Base-by-base conservation (phyloP, 192 early-diverging fungal genomes). In the Entophlyctis luteolus region DNA sequence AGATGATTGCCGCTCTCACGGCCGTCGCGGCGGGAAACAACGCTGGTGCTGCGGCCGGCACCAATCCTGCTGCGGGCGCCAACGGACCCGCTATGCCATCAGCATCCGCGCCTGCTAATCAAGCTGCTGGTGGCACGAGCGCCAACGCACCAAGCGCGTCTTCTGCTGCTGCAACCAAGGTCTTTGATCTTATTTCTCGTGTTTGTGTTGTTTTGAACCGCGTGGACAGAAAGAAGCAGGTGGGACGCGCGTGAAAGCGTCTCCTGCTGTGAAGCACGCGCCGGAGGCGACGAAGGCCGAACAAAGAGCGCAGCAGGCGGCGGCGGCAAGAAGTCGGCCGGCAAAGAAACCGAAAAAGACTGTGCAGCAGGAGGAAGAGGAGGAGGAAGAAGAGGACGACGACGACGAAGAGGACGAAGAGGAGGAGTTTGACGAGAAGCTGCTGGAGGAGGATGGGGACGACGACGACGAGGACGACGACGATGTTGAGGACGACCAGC, bases 301-400 rank as follows among this genome's bases (percentile, higher is more conserved):
- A 16, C 29, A 57, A 57, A 16, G 33, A 29, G 34, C 12, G 33
- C 25, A 16, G 20, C 14, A 36, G 5, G 46, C 14, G 8, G 35
- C 38, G 18, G 22, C 14, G 14, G 39, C 10, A 0, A 10, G 22
- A 29, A n/a, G 23, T 25, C 22, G 12, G 14, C 48, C 35, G 5
- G 55, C 52, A 36, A 52, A 39, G 35, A 53, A 29, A 23, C 23
- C 42, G 5, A 36, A 36, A 10, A 52, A 66, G 16, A 23, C 10
- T 35, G 62, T 50, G 31, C 8, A 22, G 16, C 47, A 65, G 33
- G 62, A 65, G 48, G 62, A 38, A 46, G 59, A 60, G 18, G 39
- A 39, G n/a, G 35, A 46, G 38, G 59, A 65, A 16, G 62, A 65
- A 34, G 63, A 66, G 50, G 63, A 35, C 2, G 33, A 36, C 1